A percentile compares a stretch with the other conserved stretches of the same genome.
Conservation (phyloP, 805 yeast species). For the Candida incommunis region DNA sequence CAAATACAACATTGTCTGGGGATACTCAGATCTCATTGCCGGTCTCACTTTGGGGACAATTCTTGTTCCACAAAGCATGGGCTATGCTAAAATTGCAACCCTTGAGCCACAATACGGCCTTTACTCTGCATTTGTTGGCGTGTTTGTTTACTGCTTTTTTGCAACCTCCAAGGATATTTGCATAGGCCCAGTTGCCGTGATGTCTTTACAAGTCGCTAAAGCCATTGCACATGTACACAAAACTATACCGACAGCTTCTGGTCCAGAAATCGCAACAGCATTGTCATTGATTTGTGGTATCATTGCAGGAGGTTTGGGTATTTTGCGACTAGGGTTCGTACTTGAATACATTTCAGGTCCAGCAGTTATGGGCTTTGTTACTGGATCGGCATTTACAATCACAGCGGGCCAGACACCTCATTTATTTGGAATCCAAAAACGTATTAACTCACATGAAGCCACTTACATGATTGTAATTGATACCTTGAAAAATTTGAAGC, state of each 20-base stretch:
- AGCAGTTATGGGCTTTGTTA: constrained; percentile 88
- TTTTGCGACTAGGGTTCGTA: constrained; percentile 73
- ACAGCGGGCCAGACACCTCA: constrained; percentile 76
- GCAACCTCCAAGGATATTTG: constrained; percentile 94
- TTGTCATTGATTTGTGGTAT: constrained; percentile 75
- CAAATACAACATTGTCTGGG: constrained; percentile 71
- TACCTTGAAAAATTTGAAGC: constrained; percentile 55
- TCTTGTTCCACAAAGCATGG: constrained; percentile 90
- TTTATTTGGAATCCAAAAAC: constrained; percentile 54
- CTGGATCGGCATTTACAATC: constrained; percentile 83
- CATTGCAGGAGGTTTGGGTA: constrained; percentile 69
- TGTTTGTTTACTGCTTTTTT: constrained; percentile 72
- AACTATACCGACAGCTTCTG: constrained; percentile 33
- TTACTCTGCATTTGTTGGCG: constrained; percentile 86
- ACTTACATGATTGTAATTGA: constrained; percentile 58
- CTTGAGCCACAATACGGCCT: constrained; percentile 74
- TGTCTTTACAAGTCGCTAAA: constrained; percentile 76
- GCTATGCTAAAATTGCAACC: constrained; percentile 79
- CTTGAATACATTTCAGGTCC: constrained; percentile 83
- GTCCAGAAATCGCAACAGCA: constrained; percentile 67
- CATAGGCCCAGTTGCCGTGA: constrained; percentile 94
- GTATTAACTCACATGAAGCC: constrained; percentile 58
- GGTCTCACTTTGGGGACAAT: constrained; percentile 91
- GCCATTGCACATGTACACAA: constrained; percentile 52
- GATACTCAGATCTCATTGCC: constrained; percentile 70